Percentiles rank a stretch among this genome's conserved stretches.
Evolutionary conservation across 1,284 basidiomycete species (phyloP).

Genomic region (Fomitopsis palustris): DNA sequence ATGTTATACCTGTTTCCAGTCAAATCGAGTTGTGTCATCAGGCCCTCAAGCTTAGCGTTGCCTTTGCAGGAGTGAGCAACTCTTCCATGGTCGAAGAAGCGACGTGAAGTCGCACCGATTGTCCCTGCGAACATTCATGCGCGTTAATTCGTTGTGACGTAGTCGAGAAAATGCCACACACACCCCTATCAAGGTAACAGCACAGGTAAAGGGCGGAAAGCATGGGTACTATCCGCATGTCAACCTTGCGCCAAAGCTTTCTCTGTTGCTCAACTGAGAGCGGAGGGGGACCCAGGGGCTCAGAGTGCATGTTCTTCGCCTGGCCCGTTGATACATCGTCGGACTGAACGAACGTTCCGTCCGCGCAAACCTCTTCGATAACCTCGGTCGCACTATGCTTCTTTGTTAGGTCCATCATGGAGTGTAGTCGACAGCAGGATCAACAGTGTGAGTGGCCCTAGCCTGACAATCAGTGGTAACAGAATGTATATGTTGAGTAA

Average conservation of each 20-base stretch:
- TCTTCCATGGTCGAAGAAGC: no score
- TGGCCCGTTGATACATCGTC: background rate
- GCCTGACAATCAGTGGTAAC: no score
- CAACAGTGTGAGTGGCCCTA: no score
- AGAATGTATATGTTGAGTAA: no score
- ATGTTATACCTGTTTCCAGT: conserved; percentile 61
- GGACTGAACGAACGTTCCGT: background rate
- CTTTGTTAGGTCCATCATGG: no score
- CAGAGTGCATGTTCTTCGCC: background rate
- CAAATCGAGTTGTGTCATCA: conserved; percentile 48
- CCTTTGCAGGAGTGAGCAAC: conserved; percentile 32
- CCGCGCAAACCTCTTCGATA: background rate
- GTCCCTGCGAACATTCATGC: background rate
- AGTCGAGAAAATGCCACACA: background rate
- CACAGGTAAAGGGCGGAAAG: conserved; percentile 60
- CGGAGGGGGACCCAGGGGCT: conserved; percentile 20
- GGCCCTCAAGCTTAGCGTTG: conserved; percentile 63
- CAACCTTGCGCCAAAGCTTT: conserved; percentile 62
- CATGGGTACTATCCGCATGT: conserved; percentile 61
- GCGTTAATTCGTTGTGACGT: no score
- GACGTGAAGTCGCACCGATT: background rate
- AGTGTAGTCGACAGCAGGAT: no score
- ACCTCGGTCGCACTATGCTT: no score
- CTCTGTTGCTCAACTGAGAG: conserved; percentile 51
- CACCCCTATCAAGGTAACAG: conserved; percentile 62